Percentiles rank a stretch among this genome's conserved stretches.
Conservation (phyloP, 306 rosid species). For the Rosa lucieae region DNA sequence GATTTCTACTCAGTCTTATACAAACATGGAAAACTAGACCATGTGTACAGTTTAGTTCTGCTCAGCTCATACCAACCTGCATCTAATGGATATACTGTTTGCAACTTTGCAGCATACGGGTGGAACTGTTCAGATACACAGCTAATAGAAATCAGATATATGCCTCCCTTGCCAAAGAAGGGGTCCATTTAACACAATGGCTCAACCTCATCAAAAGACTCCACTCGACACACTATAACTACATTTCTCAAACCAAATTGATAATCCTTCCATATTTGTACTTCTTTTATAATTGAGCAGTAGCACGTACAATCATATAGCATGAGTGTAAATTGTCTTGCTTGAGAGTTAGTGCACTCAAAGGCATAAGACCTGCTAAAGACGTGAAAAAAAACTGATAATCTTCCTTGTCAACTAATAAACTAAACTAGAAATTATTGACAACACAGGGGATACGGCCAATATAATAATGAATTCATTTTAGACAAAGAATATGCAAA, state of each 20-base stretch:
- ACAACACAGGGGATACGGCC: neutral
- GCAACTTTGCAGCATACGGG: no score
- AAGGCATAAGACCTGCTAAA: neutral
- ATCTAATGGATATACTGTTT: no score
- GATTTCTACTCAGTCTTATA: no score
- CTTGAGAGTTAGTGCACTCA: neutral
- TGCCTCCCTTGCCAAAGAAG: neutral
- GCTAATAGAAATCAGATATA: neutral
- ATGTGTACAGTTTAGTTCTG: neutral
- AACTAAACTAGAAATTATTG: neutral
- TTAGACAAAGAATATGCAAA: neutral
- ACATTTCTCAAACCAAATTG: neutral
- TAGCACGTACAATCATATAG: neutral
- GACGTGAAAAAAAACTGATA: neutral
- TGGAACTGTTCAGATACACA: neutral
- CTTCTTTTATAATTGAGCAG: neutral
- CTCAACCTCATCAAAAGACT: neutral
- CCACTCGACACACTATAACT: neutral
- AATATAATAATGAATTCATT: neutral
- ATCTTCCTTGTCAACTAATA: neutral
- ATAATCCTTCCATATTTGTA: neutral
- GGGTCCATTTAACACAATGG: neutral
- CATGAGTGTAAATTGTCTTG: neutral
- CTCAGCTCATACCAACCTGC: neutral
- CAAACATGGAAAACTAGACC: neutral